Evolutionary conservation across 306 rosid genomes (phyloP), one percentile per base, ranked within the genome.

Genomic region (Vigna trinervia): DNA sequence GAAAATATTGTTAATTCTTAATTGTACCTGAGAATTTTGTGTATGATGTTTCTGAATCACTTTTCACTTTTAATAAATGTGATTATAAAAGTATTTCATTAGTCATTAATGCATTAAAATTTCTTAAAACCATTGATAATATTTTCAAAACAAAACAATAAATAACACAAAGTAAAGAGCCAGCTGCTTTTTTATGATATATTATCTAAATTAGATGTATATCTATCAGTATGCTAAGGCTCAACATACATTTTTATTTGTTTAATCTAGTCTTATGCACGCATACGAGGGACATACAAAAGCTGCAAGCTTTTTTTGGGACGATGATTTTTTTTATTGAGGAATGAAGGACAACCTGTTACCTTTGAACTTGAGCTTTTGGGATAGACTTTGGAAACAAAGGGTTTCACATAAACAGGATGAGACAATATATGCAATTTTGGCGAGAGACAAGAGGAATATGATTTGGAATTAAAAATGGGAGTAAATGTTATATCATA

Each of bases 1-100:
- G 48, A 52, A 32, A 64, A 63, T 47, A 57, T 80, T 74, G 32
- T 80, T 57, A 26, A 39, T 65, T 56, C 63, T 46, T 71, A 39
- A 22, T 57, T 69, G n/a, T 48, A 63, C 41, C 17, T 26, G 12
- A 19, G 52, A 73, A 64, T 72, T 71, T 62, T 32, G 5, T 51
- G 38, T 48, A 26, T 50, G 19, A 26, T 62, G 12, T 52, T 79
- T 39, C 26, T 48, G 32, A 66, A 73, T 34, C 20, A 20, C 23
- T 61, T 4, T 51, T 74, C 74, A 54, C 39, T 43, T 53, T 54
- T 43, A 20, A 43, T 58, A 57, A 15, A 53, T 54, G 41, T 63
- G 19, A 38, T 19, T 30, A 15, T 5, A n/a, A 28, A 46, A 72
- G 47, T 52, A 52, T 26, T 73, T 62, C 45, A 28, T 43, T 45